Percentiles rank a stretch among this genome's conserved stretches.
These are phyloP conservation scores for Plasmodium knowlesi DNA, from an alignment of 169 alveolate species.

Conservation along the genomic window DNA sequence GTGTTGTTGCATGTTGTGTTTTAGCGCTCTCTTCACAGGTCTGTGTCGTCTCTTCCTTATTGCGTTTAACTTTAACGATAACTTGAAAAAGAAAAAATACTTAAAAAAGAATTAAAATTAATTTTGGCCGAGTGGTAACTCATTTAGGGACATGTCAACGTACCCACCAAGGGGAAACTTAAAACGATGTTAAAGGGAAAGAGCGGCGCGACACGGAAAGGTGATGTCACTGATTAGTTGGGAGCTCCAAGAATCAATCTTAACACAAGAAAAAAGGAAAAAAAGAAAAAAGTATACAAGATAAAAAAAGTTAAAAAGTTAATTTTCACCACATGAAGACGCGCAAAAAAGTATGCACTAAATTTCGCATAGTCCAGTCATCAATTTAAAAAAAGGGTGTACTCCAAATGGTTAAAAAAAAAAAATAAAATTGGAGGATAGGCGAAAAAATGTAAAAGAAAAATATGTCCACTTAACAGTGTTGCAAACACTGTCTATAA, in stretches of 20 bases:
- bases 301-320: not conserved
- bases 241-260: not conserved
- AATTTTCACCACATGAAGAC: not conserved
- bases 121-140: not conserved
- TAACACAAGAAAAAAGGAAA: not conserved
- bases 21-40: not conserved
- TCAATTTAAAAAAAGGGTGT: not conserved
- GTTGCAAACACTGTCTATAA: constrained; percentile 1
- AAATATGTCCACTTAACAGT: not conserved
- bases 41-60: not conserved
- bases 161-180: not conserved
- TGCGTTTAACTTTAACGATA: not conserved
- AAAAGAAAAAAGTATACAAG: not conserved
- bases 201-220: not conserved
- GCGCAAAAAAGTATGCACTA: not conserved
- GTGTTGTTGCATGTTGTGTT: not conserved
- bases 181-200: not conserved
- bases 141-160: not conserved
- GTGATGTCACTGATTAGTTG: not conserved
- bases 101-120: not conserved
- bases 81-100: no score
- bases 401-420: not conserved
- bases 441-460: not conserved
- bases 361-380: not conserved
- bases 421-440: not conserved